phyloP scores from a whole-genome alignment of 2,329 filamentous ascomycete genomes.

The Aureobasidium lini region DNA sequence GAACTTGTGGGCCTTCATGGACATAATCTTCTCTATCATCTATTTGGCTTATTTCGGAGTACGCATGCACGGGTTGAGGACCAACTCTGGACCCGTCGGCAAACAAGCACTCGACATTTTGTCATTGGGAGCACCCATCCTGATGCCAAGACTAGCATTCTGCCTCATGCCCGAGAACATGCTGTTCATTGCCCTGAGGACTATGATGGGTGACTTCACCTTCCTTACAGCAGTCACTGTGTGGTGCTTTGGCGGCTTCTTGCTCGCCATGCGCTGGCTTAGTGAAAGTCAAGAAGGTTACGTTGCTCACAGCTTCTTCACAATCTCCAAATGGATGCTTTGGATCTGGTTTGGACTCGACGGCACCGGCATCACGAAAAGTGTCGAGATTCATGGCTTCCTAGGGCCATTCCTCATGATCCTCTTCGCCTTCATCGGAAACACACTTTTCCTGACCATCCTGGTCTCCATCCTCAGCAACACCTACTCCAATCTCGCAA shows the following conservation, averaged over 20 bases:
- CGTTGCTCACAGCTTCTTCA: constrained; percentile 42
- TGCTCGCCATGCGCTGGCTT: constrained; percentile 73
- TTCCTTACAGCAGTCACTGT: constrained; percentile 64
- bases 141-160: constrained; percentile 73
- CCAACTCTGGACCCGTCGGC: constrained; percentile 39
- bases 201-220: constrained; percentile 84
- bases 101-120: constrained; percentile 70
- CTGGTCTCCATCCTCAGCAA: constrained; percentile 80
- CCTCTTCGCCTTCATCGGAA: constrained; percentile 76
- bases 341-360: constrained; percentile 91
- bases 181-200: constrained; percentile 70
- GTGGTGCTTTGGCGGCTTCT: constrained; percentile 79
- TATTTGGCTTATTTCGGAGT: constrained; percentile 62
- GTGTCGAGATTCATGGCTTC: constrained; percentile 67
- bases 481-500: constrained; percentile 71
- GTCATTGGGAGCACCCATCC: constrained; percentile 69
- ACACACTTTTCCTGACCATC: constrained; percentile 83
- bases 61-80: constrained; percentile 57
- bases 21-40: constrained; percentile 68
- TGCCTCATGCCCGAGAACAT: constrained; percentile 78
- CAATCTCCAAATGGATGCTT: constrained; percentile 83
- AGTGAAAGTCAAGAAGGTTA: constrained; percentile 48
- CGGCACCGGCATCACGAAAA: constrained; percentile 50
- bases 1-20: constrained; percentile 82
- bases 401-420: constrained; percentile 75